phyloP scores from a whole-genome alignment of 257 asterid genomes.

The Nicotiana otophora region DNA sequence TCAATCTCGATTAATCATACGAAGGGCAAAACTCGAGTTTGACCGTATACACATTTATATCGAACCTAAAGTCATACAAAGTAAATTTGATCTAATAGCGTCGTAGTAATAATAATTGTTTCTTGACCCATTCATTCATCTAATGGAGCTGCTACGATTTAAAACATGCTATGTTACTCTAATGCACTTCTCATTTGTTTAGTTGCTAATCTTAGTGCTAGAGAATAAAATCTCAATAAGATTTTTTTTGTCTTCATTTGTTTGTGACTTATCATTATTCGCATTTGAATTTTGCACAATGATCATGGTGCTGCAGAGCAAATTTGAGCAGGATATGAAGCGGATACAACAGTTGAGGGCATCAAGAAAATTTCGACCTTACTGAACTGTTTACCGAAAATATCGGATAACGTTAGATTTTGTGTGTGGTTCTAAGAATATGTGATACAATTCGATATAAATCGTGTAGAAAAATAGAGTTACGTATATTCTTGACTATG shows the following conservation, averaged over 20 bases:
- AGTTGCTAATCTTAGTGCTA: not conserved
- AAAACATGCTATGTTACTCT: not conserved
- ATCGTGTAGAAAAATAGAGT: no score
- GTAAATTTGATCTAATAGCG: not conserved
- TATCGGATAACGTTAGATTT: no score
- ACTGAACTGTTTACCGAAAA: no score
- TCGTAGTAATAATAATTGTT: not conserved
- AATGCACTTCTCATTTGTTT: not conserved
- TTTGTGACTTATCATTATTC: not conserved
- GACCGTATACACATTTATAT: no score
- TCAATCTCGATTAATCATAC: no score
- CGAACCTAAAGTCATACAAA: not conserved
- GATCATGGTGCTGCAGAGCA: constrained; percentile 78
- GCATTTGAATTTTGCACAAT: constrained; percentile 33
- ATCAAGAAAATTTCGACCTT: constrained; percentile 79
- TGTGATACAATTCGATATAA: no score
- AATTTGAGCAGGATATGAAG: constrained; percentile 89
- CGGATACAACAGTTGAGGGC: constrained; percentile 88
- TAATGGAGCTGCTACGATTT: not conserved
- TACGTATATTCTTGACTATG: no score
- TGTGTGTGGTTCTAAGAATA: no score
- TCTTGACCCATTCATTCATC: not conserved
- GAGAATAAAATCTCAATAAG: not conserved
- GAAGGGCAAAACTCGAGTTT: no score
- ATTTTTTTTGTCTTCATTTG: not conserved